A percentile compares a stretch with the other conserved stretches of the same genome.
phyloP scores from a whole-genome alignment of 306 rosid genomes.

The Lagenaria siceraria region DNA sequence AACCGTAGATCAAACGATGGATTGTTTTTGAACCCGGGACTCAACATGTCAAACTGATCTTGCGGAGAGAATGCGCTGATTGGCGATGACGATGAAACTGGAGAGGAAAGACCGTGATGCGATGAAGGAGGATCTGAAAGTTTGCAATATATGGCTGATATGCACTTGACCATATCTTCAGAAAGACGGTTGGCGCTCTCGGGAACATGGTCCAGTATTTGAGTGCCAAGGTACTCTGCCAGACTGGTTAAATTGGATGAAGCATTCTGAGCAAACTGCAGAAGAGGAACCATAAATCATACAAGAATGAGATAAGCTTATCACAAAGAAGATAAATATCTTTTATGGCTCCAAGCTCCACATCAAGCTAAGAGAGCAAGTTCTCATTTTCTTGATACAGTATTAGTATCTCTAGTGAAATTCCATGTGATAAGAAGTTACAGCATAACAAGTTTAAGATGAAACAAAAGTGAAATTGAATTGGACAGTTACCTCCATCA shows the following conservation, averaged over 20 bases:
- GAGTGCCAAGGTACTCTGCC: conserved; percentile 93
- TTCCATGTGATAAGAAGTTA: not conserved
- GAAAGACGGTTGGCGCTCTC: conserved; percentile 67
- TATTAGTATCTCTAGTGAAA: not conserved
- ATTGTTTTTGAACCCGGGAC: conserved; percentile 59
- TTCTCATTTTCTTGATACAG: not conserved
- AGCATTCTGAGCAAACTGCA: conserved; percentile 39
- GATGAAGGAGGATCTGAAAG: conserved; percentile 68
- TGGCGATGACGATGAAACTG: conserved; percentile 72
- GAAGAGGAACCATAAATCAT: not conserved
- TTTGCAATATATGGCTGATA: conserved; percentile 80
- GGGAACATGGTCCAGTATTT: conserved; percentile 66
- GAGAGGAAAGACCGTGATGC: conserved; percentile 67
- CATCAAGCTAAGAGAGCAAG: not conserved
- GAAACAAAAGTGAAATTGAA: not conserved
- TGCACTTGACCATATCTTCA: conserved; percentile 92
- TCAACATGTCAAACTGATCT: conserved; percentile 74
- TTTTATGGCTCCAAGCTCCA: not conserved
- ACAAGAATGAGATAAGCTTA: not conserved
- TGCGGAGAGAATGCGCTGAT: conserved; percentile 55
- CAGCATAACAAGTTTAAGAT: not conserved
- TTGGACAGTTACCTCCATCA: conserved; percentile 62
- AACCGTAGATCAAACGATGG: conserved; percentile 61
- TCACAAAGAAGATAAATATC: not conserved
- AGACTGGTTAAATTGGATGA: conserved; percentile 68